Conservation (phyloP, 1,284 basidiomycete genomes). For the Ganoderma resinaceum region DNA sequence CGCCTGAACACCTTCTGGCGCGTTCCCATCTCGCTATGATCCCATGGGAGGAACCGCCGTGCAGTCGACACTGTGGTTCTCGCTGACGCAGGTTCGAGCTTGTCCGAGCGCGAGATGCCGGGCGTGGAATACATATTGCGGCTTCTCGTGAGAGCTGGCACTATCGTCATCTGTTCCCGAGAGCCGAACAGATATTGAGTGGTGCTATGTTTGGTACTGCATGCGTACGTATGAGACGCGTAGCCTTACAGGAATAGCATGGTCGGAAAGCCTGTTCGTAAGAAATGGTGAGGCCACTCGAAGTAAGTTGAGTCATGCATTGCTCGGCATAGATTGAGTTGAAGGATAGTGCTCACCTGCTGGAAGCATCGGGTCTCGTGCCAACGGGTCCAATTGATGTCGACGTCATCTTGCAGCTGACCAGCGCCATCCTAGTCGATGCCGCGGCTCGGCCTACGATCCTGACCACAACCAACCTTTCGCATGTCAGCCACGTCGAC, state of each 20-base stretch:
- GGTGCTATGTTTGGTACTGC: neutral
- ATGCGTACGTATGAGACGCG: neutral
- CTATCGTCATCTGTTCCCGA: neutral
- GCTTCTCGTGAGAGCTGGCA: neutral
- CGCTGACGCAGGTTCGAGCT: conserved; percentile 1
- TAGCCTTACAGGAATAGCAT: neutral
- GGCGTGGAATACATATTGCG: neutral
- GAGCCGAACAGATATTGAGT: neutral
- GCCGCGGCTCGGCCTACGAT: neutral
- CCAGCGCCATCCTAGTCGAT: neutral
- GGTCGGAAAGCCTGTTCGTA: neutral
- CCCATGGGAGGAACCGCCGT: neutral
- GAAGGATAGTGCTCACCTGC: neutral
- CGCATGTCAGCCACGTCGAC: neutral
- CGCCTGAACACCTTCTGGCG: neutral
- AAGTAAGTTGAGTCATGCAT: neutral
- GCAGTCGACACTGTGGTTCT: neutral
- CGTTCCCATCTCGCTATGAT: neutral
- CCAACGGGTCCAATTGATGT: neutral
- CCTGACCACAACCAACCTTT: neutral
- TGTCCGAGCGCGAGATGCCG: neutral
- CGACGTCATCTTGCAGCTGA: neutral
- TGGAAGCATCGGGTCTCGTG: neutral
- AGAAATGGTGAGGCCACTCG: neutral
- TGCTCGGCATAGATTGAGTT: neutral